Base-by-base conservation (phyloP, 2,329 filamentous ascomycete genomes). In the Diaporthe capsici region DNA sequence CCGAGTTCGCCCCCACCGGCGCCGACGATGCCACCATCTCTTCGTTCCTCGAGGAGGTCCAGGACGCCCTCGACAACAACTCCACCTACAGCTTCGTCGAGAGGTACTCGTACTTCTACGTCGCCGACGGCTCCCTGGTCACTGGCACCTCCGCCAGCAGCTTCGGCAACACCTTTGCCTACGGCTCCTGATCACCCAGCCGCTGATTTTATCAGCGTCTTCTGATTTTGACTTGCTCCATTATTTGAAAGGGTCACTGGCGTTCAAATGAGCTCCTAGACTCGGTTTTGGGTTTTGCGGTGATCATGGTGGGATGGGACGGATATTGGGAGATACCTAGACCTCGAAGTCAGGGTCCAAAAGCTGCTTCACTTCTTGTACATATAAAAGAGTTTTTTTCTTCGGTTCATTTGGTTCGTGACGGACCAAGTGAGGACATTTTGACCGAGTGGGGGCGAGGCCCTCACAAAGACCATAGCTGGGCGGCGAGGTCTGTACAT, bases 51-150 rank as follows among this genome's bases (percentile, higher is more conserved):
- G 74, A 83, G 76, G 81, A 84, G 8, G 85, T 90, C 78, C 86
- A 90, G 42, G 80, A 86, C 75, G 81, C 84, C 79, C 84, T 91
- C 10, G 89, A 91, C 76, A 82, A 79, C 78, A 82, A 86, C 79
- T n/a, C 82, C 34, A 82, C 82, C 65, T 87, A 86, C 79, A 80
- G 82, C 71, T 90, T 88, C 81, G 86, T 92, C 61, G 83, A 89
- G 79, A 87, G 86, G 76, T 91, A 91, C 84, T 86, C 90, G 34
- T 91, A 90, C 86, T 92, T 90, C 83, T 89, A 88, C 86, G 87
- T 87, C 28, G 79, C 80, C 58, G 80, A 84, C 28, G 85, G 84
- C 78, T 81, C 82, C 72, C 84, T 90, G 78, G 83, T 90, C 82
- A 74, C 81, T 63, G 70, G 80, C 61, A 83, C 81, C 37, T 44